These are phyloP conservation scores for Termitomyces eurrhizus DNA, from an alignment of 768 basidiomycete genomes.

Conservation along the genomic window DNA sequence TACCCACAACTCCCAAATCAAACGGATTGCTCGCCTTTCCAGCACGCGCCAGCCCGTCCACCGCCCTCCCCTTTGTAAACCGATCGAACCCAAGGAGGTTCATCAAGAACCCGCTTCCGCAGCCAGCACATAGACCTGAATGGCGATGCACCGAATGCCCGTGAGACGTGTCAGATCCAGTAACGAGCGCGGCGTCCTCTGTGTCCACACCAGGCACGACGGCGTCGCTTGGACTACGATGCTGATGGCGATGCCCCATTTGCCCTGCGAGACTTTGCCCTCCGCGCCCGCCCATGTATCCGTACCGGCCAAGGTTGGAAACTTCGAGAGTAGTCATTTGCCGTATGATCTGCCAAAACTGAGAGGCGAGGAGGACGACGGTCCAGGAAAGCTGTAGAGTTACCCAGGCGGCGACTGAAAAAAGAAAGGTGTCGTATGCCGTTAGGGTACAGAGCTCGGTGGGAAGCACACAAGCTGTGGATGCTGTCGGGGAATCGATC, in stretches of 20 bases:
- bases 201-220: conserved; percentile 42
- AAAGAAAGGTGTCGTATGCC: conserved; percentile 76
- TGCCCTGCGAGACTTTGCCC: conserved; percentile 63
- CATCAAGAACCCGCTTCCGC: conserved; percentile 71
- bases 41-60: conserved; percentile 78
- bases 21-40: conserved; percentile 86
- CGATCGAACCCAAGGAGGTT: conserved; percentile 90
- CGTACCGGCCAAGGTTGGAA: conserved; percentile 90
- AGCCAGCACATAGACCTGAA: conserved; percentile 36
- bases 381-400: conserved; percentile 98
- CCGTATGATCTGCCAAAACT: conserved; percentile 87
- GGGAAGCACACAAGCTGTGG: conserved; percentile 67
- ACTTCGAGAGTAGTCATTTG: conserved; percentile 98
- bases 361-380: conserved; percentile 74
- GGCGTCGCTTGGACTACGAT: conserved; percentile 15
- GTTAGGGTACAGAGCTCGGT: conserved; percentile 65
- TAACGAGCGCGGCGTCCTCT: conserved; percentile 41
- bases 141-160: conserved; percentile 41
- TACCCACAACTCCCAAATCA: conserved; percentile 71
- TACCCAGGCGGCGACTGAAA: conserved; percentile 79
- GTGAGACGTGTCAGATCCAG: conserved; percentile 19
- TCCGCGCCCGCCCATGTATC: conserved; percentile 94
- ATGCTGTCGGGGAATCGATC: conserved; percentile 35
- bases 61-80: conserved; percentile 89
- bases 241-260: conserved; percentile 71